Base-by-base conservation (phyloP, 768 basidiomycete genomes). In the Harrya chromipes region DNA sequence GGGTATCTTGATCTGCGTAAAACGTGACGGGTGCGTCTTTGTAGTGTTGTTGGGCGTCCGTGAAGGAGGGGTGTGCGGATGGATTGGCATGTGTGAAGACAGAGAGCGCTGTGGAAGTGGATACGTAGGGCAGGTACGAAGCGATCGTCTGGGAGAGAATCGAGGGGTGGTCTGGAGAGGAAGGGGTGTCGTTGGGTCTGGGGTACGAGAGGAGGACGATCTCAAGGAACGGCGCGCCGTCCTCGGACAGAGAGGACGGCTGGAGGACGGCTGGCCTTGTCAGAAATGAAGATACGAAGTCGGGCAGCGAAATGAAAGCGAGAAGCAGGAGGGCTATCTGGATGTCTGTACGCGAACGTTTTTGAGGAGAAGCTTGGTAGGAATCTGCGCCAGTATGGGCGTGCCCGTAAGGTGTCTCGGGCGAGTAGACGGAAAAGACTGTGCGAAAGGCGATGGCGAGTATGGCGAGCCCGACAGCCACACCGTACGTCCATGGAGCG, bases 191-290 rank as follows among this genome's bases (percentile, higher is more conserved):
- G 53, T 68, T 57, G 1, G 71, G 68, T 37, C 72, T 68, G 6
- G 74, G 74, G 43, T 67, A 70, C 4, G 73, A 70, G 2, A 76
- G 62, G 13, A 74, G 48, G 31, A 76, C 47, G n/a, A 75, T 70
- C 37, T 76, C 70, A 6, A 76, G 62, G 12, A 71, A 59, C 11
- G 73, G 67, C 5, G 49, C 47, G 10, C 51, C 53, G 27, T 65
- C 46, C 56, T 53, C 33, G 24, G 47, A 50, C 47, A 61, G 50
- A 50, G 61, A 14, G 31, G 52, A 46, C 29, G 59, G 26, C 45
- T 51, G 45, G 39, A 23, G 33, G 46, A 40, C 4, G 19, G 20
- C 8, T 21, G 44, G 31, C 40, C 39, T 42, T 20, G 53, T 39
- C 24, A 59, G 41, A 14, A 46, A 27, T 7, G 24, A 14, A 4